Conservation (phyloP, 805 yeast species). For the Candida vaughaniae region DNA sequence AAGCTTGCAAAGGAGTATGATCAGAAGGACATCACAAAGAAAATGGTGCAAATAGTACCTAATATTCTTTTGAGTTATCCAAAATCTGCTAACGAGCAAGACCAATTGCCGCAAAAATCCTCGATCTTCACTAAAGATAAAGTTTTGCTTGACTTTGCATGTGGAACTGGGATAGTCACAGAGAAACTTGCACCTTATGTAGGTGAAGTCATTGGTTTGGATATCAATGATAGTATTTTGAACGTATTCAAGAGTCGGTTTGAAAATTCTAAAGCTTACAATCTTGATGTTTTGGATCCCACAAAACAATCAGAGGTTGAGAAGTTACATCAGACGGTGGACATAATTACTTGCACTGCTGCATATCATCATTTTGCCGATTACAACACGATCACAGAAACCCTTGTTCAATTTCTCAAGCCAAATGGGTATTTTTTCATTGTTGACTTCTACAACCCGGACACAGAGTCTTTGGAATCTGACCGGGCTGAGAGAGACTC, state of each 20-base stretch:
- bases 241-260: constrained; percentile 8
- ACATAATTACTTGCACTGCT: constrained; percentile 34
- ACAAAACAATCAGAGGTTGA: constrained; percentile 2
- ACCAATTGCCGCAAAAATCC: constrained; percentile 4
- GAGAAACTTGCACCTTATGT: constrained; percentile 30
- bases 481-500: constrained; percentile 11
- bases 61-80: too few relatives aligned
- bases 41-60: too few relatives aligned
- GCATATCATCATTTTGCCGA: constrained; percentile 41
- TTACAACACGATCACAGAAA: constrained; percentile 26
- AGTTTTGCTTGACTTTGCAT: constrained; percentile 39
- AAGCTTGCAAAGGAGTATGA: too few relatives aligned
- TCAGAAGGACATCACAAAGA: too few relatives aligned
- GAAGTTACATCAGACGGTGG: constrained; percentile 23
- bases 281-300: constrained; percentile 27
- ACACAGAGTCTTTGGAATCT: constrained; percentile 18
- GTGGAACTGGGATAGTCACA: constrained; percentile 42
- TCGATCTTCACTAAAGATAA: constrained; percentile 1
- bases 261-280: too few relatives aligned
- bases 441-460: constrained; percentile 39
- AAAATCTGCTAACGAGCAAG: too few relatives aligned
- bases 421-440: constrained; percentile 35
- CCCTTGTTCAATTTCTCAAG: constrained; percentile 30
- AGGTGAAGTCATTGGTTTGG: constrained; percentile 30
- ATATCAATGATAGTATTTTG: constrained; percentile 29